These are phyloP conservation scores for Hebeloma cylindrosporum DNA, from an alignment of 768 basidiomycete species.

Conservation along the genomic window DNA sequence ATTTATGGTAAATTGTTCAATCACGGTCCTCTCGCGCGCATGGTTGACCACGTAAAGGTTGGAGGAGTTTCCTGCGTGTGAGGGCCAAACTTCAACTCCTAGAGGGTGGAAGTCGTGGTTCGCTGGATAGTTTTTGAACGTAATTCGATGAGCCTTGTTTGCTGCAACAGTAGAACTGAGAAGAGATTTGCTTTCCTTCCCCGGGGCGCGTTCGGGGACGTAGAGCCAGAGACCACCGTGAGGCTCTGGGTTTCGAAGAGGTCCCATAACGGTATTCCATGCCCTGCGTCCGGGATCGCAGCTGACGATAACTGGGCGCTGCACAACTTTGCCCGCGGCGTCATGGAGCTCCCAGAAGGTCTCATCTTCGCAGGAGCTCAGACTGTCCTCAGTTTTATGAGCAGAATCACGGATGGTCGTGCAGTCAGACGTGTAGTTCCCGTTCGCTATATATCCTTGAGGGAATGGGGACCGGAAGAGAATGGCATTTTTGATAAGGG, in stretches of 20 bases:
- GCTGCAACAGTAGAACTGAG: slow-evolving; percentile 10
- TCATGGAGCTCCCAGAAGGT: slow-evolving; percentile 62
- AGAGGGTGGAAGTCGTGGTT: slow-evolving; percentile 71
- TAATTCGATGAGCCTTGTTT: slow-evolving; percentile 37
- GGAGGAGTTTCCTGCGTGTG: slow-evolving; percentile 45
- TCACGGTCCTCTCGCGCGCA: slow-evolving; percentile 54
- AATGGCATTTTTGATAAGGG: slow-evolving; percentile 40
- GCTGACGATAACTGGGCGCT: slow-evolving; percentile 46
- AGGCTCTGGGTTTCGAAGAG: slow-evolving; percentile 55
- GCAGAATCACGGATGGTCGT: slow-evolving; percentile 33
- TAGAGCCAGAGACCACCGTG: slow-evolving; percentile 66
- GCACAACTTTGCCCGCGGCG: slow-evolving; percentile 33
- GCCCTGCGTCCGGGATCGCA: slow-evolving; percentile 56
- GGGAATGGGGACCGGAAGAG: slow-evolving; percentile 46
- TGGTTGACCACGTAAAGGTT: slow-evolving; percentile 72
- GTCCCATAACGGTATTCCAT: slow-evolving; percentile 83
- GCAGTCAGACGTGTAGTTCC: slow-evolving; percentile 50
- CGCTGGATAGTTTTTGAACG: slow-evolving; percentile 52
- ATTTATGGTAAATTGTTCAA: slow-evolving; percentile 65
- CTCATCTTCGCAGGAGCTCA: slow-evolving; percentile 65
- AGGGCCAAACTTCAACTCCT: slow-evolving; percentile 60
- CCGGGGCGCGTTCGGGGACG: slow-evolving; percentile 18
- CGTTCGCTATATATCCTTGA: slow-evolving; percentile 49
- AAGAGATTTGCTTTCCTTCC: slow-evolving; percentile 11
- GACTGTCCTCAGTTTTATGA: slow-evolving; percentile 24